Evolutionary conservation across 768 basidiomycete genomes (phyloP).

Genomic region (Clitopilus passeckerianus): DNA sequence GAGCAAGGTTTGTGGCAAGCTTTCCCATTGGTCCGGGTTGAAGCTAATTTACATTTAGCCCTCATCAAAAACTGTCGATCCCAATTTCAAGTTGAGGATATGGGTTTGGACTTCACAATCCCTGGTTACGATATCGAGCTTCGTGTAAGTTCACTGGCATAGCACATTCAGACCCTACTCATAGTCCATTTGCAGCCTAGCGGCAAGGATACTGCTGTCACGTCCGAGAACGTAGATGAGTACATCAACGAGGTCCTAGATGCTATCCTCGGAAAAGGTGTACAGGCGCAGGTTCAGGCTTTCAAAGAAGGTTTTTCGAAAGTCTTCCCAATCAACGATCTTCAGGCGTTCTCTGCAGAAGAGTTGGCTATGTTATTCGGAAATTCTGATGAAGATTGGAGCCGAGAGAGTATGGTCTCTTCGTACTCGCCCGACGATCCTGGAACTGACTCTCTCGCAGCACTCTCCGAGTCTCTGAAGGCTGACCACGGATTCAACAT

Average conservation of each 20-base stretch:
- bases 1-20: not conserved
- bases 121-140: conserved; percentile 95
- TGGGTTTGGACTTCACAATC: conserved; percentile 93
- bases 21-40: not conserved
- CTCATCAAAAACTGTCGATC: not conserved
- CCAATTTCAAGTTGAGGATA: conserved; percentile 72
- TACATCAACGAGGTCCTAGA: conserved; percentile 88
- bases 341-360: conserved; percentile 89
- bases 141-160: conserved; percentile 42
- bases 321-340: conserved; percentile 89
- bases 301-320: conserved; percentile 95
- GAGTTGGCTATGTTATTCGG: conserved; percentile 97
- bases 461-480: conserved; percentile 84
- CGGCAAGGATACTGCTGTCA: conserved; percentile 78
- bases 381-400: conserved; percentile 98
- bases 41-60: not conserved
- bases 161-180: no score
- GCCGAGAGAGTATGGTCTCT: conserved; percentile 66
- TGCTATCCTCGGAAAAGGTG: conserved; percentile 80
- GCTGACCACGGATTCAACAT: conserved; percentile 98
- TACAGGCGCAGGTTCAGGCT: conserved; percentile 75
- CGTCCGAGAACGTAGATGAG: conserved; percentile 81
- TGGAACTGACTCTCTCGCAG: conserved; percentile 33
- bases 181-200: conserved; percentile 45
- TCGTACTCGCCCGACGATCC: not conserved